These are phyloP conservation scores for Pichiaceae sp. DNA, from an alignment of 1,139 yeast species.

Conservation along the genomic window DNA sequence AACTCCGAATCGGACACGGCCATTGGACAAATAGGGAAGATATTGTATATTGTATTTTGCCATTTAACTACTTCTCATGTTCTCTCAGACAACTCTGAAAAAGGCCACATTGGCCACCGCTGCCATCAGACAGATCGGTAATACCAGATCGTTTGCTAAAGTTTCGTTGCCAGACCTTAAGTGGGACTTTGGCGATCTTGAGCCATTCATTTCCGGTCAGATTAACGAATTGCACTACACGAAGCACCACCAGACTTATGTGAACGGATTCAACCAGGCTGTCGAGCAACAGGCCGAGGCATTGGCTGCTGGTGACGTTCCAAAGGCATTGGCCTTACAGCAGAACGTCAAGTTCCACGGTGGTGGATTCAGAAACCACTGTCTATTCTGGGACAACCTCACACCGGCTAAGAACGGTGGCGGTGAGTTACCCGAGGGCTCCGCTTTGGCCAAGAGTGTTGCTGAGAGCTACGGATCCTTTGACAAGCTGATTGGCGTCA, in stretches of 20 bases:
- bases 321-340: slow-evolving; percentile 64
- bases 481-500: slow-evolving; percentile 58
- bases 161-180: slow-evolving; percentile 79
- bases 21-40: no score
- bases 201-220: slow-evolving; percentile 83
- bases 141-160: slow-evolving; percentile 32
- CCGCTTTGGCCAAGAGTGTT: slow-evolving; percentile 58
- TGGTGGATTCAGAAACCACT: slow-evolving; percentile 88
- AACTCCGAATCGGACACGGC: no score
- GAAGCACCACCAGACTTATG: slow-evolving; percentile 94
- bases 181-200: slow-evolving; percentile 83
- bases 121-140: not conserved
- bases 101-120: not conserved
- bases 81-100: not conserved
- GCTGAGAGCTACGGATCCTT: slow-evolving; percentile 64
- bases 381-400: slow-evolving; percentile 84
- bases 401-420: slow-evolving; percentile 81
- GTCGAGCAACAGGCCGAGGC: slow-evolving; percentile 75
- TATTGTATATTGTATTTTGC: no score
- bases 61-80: no score
- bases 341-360: slow-evolving; percentile 88
- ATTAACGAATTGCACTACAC: slow-evolving; percentile 87
- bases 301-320: slow-evolving; percentile 51
- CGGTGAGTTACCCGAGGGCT: slow-evolving; percentile 66
- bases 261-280: slow-evolving; percentile 79